These are phyloP conservation scores for Pulveroboletus sp. DNA, from an alignment of 768 basidiomycete genomes.

Conservation along the genomic window DNA sequence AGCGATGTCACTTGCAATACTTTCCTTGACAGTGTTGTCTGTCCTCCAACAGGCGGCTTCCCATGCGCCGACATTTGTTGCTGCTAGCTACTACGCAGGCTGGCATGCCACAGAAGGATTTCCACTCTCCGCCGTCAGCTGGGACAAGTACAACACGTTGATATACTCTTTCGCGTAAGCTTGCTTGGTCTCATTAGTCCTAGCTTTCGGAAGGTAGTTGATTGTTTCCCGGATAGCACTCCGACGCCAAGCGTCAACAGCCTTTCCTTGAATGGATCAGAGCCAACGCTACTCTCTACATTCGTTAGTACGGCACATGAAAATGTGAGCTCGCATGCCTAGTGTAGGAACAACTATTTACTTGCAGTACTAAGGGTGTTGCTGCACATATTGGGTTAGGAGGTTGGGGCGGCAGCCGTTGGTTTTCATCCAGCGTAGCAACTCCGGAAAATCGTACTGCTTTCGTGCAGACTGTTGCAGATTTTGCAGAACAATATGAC, in stretches of 20 bases:
- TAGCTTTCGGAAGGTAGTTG: background rate
- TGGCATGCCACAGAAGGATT: constrained; percentile 54
- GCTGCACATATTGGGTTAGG: constrained; percentile 58
- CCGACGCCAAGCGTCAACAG: constrained; percentile 32
- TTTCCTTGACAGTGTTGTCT: constrained; percentile 6
- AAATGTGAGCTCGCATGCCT: constrained; percentile 24
- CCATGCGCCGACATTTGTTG: constrained; percentile 26
- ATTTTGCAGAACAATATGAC: constrained; percentile 44
- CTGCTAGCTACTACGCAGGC: constrained; percentile 62
- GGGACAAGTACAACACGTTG: constrained; percentile 70
- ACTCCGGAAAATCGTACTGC: constrained; percentile 52
- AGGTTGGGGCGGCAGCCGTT: constrained; percentile 63
- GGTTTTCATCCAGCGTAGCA: constrained; percentile 58
- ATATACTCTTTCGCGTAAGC: constrained; percentile 64
- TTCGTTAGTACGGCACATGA: constrained; percentile 48
- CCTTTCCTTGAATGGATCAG: constrained; percentile 37
- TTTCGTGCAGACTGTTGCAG: constrained; percentile 57
- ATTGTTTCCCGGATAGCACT: constrained; percentile 16
- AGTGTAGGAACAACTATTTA: background rate
- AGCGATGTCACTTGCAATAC: background rate
- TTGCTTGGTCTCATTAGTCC: too few species aligned
- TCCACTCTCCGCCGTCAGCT: constrained; percentile 50
- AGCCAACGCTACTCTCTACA: constrained; percentile 45
- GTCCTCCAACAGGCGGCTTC: background rate
- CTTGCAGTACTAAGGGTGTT: constrained; percentile 39